Conservation (phyloP, 768 basidiomycete genomes). For the Pilatotrama ljubarskyi region DNA sequence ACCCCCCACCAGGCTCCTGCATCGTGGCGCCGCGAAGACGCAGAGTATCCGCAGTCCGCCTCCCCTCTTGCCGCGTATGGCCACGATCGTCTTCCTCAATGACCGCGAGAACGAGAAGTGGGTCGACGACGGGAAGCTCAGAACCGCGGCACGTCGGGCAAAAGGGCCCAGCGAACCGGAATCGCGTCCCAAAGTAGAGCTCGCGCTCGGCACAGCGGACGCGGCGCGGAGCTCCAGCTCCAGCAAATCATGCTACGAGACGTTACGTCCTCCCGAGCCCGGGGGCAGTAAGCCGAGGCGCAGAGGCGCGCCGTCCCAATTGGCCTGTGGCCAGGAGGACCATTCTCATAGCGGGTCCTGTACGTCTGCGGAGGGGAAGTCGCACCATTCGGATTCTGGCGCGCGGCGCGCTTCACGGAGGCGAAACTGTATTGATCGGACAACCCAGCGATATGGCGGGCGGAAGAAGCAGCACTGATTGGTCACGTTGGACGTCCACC, state of each 20-base stretch:
- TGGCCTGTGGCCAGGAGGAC: not conserved
- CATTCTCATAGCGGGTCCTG: not conserved
- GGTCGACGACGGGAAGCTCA: not conserved
- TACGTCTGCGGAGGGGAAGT: not conserved
- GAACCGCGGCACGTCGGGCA: not conserved
- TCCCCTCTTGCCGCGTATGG: not conserved
- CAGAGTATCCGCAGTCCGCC: not conserved
- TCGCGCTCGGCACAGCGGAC: not conserved
- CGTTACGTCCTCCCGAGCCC: conserved; percentile 7
- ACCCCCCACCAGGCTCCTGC: not conserved
- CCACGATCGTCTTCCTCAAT: not conserved
- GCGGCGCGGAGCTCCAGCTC: not conserved
- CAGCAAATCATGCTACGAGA: not conserved
- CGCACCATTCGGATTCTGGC: not conserved
- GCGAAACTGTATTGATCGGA: not conserved
- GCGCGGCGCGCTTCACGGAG: not conserved
- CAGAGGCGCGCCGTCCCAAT: no score
- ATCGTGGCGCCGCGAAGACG: not conserved
- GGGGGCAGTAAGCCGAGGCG: not conserved
- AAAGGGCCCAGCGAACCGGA: not conserved
- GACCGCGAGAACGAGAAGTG: not conserved
- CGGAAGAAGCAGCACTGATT: not conserved
- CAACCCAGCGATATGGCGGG: not conserved
- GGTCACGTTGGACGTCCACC: not conserved
- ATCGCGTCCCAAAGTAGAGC: not conserved